Percentiles rank a stretch among this genome's conserved stretches.
Conservation (phyloP, 2,329 filamentous ascomycete species). For the Botrytis deweyae region DNA sequence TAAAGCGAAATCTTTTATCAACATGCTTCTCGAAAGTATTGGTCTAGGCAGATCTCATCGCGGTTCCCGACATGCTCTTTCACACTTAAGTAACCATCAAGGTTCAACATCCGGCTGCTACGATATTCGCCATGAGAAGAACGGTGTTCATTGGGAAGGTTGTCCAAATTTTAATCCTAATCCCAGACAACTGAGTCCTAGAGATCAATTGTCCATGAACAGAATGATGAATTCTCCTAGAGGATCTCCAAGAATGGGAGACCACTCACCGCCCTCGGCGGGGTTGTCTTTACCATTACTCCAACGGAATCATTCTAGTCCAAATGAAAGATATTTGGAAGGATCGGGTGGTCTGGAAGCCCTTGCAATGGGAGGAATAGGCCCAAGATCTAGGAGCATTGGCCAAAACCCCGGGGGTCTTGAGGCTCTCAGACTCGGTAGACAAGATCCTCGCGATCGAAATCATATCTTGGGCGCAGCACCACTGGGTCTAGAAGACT, state of each 20-base stretch:
- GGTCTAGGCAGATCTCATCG: conserved; percentile 8
- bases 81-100: neutral
- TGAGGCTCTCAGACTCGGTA: conserved; percentile 3
- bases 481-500: neutral
- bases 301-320: neutral
- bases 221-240: neutral
- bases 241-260: neutral
- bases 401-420: neutral
- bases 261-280: neutral
- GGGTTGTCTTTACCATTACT: neutral
- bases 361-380: neutral
- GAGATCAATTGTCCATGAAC: conserved; percentile 7
- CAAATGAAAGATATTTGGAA: conserved; percentile 5
- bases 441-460: conserved; percentile 1
- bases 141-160: conserved; percentile 17
- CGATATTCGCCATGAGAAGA: conserved; percentile 15
- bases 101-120: conserved; percentile 8
- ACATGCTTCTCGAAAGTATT: conserved; percentile 13
- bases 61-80: conserved; percentile 13
- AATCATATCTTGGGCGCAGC: neutral
- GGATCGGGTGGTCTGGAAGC: conserved; percentile 3
- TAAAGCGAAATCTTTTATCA: neutral
- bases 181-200: neutral
- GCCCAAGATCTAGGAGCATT: neutral
- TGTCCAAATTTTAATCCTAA: conserved; percentile 17